Percentiles rank a stretch among this genome's conserved stretches.
Conservation (phyloP, 192 early-diverging fungal genomes). For the Podila epigama region DNA sequence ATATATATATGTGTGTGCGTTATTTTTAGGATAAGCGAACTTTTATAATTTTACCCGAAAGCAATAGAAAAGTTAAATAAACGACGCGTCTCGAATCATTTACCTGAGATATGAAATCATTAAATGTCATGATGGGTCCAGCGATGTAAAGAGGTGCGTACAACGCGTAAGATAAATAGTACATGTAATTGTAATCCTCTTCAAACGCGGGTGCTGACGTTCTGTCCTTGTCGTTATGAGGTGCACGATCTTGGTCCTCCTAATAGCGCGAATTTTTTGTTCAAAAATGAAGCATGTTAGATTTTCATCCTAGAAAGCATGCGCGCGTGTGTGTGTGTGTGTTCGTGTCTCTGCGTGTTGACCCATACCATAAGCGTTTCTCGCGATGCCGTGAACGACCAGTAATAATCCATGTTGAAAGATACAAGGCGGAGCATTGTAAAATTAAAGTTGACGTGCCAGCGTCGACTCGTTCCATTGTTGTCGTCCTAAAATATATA, state of each 20-base stretch:
- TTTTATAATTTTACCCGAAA: not conserved
- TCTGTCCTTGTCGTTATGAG: conserved; percentile 65
- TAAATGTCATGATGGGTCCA: conserved; percentile 96
- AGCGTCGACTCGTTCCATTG: conserved; percentile 76
- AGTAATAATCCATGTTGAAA: conserved; percentile 95
- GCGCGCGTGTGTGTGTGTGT: not conserved
- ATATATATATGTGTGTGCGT: not conserved
- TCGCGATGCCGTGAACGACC: conserved; percentile 53
- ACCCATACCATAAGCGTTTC: conserved; percentile 12
- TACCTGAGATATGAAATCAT: conserved; percentile 89
- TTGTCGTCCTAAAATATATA: conserved; percentile 66
- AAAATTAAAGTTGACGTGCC: conserved; percentile 93
- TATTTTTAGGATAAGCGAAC: not conserved
- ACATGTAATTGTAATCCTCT: conserved; percentile 78
- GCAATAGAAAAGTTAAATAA: not conserved
- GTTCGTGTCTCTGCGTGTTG: not conserved
- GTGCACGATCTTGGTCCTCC: conserved; percentile 38
- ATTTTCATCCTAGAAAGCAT: too few species aligned
- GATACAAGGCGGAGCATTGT: conserved; percentile 89
- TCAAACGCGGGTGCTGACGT: conserved; percentile 58
- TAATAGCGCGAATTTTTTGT: conserved; percentile 48
- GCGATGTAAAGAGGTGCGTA: conserved; percentile 95
- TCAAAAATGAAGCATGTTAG: too few species aligned
- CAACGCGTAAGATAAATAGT: conserved; percentile 81
- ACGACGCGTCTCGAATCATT: not conserved